Percentiles rank a stretch among this genome's conserved stretches.
Conservation (phyloP, 1,284 basidiomycete species). For the Heterobasidion annosum region DNA sequence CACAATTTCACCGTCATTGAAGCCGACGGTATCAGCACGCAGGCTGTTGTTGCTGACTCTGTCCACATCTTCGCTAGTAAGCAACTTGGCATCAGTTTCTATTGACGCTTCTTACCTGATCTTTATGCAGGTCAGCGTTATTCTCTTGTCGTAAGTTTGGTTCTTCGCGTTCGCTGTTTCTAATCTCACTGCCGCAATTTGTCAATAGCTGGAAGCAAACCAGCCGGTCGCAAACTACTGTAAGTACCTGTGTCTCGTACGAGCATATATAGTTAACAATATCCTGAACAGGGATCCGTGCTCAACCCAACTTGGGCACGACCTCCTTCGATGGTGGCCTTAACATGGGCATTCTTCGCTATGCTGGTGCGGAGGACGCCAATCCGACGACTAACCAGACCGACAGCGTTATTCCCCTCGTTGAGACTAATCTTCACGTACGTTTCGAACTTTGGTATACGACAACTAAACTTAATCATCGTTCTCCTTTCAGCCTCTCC, state of each 20-base stretch:
- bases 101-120: background rate
- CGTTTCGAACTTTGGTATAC: conserved; percentile 2
- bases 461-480: too few relatives aligned
- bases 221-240: conserved; percentile 34
- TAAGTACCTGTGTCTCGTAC: background rate
- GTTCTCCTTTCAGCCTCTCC: background rate
- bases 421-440: conserved; percentile 20
- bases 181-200: conserved; percentile 6
- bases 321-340: conserved; percentile 22
- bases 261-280: too few relatives aligned
- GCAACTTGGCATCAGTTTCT: background rate
- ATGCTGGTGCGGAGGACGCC: conserved; percentile 29
- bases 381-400: conserved; percentile 33
- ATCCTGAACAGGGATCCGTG: conserved; percentile 14
- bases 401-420: conserved; percentile 12
- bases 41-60: conserved; percentile 29
- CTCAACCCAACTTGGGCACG: conserved; percentile 3
- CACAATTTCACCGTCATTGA: conserved; percentile 45
- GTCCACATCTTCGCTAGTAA: conserved; percentile 28
- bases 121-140: conserved; percentile 21
- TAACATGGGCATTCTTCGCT: conserved; percentile 47
- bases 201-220: conserved; percentile 22
- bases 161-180: conserved; percentile 2
- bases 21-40: conserved; percentile 34
- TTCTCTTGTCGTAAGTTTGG: conserved; percentile 20